Evolutionary conservation across 257 asterid species (phyloP), one percentile per base, ranked within the genome.

Genomic region (Petunia secreta): DNA sequence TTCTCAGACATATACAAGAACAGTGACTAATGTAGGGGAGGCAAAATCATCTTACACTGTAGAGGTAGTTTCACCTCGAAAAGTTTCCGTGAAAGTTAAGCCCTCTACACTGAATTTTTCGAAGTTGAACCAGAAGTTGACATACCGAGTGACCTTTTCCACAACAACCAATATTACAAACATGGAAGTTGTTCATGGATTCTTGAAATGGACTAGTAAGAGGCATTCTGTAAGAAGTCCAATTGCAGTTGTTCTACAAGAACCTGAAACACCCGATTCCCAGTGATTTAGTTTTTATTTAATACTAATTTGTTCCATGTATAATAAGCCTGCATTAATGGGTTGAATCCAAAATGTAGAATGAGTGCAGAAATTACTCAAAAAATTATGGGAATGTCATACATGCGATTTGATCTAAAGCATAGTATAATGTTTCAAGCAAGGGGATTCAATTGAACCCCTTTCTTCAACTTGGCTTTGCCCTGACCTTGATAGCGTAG

Each of bases 21-120:
- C 84, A 3, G 91, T 88, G 53, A 88, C 87, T 1, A 88, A 88
- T 1, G 91, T 88, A 3, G 89, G 88, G 2, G 84, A 82, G 9
- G 85, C 87, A 6, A 50, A 63, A 0, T 82, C 91, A 16, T 37
- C 38, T 5, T 88, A 84, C 25, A 2, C 2, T 34, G 84, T 64
- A 1, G 34, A n/a, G 76, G 39, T 83, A 1, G 82, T 69, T n/a
- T 52, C 62, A 14, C 68, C 83, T 14, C 79, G 71, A 11, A 77
- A 80, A 6, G 86, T 87, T 36, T 52, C 57, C 0, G 40, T 87
- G 48, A 53, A 39, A 0, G 86, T 85, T 13, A 46, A 50, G 55
- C 90, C 88, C 0, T 41, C 48, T 2, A 38, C n/a, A 36, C 82
- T 84, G 14, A 55, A 6, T 3, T 87, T 87, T 36, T 4, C 64